Percentiles rank a stretch among this genome's conserved stretches.
phyloP scores from a whole-genome alignment of 352 stramenopile species.

The Globisporangium nagaii region DNA sequence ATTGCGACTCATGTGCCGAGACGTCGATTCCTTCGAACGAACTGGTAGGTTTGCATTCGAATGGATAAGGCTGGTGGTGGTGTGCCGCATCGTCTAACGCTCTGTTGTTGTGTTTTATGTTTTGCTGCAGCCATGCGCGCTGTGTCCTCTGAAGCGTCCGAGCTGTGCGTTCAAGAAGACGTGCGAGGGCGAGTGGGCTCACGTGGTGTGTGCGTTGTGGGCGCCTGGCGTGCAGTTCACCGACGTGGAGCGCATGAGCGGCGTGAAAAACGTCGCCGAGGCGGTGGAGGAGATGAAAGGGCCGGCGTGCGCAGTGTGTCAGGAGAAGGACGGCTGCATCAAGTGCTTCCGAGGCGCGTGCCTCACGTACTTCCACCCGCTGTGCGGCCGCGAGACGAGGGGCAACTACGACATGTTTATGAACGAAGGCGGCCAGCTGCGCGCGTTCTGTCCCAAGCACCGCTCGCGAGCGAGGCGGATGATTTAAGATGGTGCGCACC shows the following conservation, averaged over 20 bases:
- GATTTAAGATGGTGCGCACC: constrained; percentile 6
- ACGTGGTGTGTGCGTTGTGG: constrained; percentile 86
- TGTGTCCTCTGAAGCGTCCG: constrained; percentile 66
- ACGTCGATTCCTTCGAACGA: constrained; percentile 30
- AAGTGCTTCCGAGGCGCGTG: constrained; percentile 77
- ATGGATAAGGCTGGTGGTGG: background rate
- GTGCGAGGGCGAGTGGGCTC: constrained; percentile 68
- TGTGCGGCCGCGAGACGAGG: constrained; percentile 78
- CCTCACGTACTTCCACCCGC: constrained; percentile 69
- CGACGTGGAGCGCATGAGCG: constrained; percentile 79
- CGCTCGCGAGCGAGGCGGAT: constrained; percentile 39
- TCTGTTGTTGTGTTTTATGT: background rate
- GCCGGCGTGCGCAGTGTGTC: constrained; percentile 56
- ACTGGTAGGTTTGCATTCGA: constrained; percentile 27
- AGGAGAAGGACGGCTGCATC: constrained; percentile 69
- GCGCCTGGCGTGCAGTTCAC: constrained; percentile 80
- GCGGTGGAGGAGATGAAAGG: constrained; percentile 65
- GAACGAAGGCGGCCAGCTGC: constrained; percentile 80
- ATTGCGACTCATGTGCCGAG: constrained; percentile 75
- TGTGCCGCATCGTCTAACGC: background rate
- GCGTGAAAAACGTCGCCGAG: constrained; percentile 66
- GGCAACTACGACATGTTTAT: constrained; percentile 88
- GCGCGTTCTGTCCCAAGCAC: constrained; percentile 77
- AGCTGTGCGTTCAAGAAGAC: constrained; percentile 85
- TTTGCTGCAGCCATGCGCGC: constrained; percentile 48